Base-by-base conservation (phyloP, 1,284 basidiomycete genomes). In the Anthracocystis walkeri region DNA sequence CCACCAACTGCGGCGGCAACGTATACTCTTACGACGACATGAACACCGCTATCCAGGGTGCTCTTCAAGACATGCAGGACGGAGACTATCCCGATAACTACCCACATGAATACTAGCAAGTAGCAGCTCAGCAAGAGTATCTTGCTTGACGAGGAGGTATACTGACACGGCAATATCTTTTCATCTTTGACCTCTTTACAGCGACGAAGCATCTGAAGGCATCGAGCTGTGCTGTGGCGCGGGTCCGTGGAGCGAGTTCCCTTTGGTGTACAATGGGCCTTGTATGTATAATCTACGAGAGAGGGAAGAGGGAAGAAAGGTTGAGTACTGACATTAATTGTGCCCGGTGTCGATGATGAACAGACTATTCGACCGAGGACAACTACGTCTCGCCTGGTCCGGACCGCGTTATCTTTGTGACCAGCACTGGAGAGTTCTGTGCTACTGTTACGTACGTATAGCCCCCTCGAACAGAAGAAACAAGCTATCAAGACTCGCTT, bases 361-460 rank as follows among this genome's bases (percentile, higher is more conserved):
- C 12, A 38, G 40, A 64, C 54, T 64, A 64, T 55, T 58, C 50
- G 27, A 46, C 50, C 12, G 18, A 27, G 11, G 45, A 44, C 54
- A 54, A 65, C 51, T 65, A 65, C 31, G 74, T 71, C 27, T 68
- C 65, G 12, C 74, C 74, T 38, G 74, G 74, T 1, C 38, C 74
- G 7, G 65, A 76, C 58, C 61, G 74, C 21, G 68, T 71, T 33
- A 58, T 76, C 58, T 67, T 54, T 54, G 50, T 49, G n/a, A 48
- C 59, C 27, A 38, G 33, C 51, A 55, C 52, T 14, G 61, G 63
- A n/a, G 40, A 44, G 45, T 72, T 65, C 58, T 72, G 68, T 40
- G 74, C 65, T 11, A 49, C 57, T 16, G 63, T 65, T 8, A 65
- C 61, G 58, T 61, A 52, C 14, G 58, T 53, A 18, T n/a, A n/a